Base-by-base conservation (phyloP, 345 rosid species). In the Gossypium australe region DNA sequence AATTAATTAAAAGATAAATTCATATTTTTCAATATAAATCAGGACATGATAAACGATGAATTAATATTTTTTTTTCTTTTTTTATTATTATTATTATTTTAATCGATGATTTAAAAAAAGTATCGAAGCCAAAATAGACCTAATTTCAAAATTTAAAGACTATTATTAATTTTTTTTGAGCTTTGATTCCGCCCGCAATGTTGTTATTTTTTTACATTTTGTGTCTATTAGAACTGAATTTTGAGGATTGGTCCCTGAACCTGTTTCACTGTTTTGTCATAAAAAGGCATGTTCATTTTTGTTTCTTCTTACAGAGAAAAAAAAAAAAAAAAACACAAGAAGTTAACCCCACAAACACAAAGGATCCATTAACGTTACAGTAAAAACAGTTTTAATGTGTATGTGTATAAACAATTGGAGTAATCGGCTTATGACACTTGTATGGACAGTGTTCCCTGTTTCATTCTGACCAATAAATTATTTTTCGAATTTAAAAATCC, bases 211-310 rank as follows among this genome's bases (percentile, higher is more conserved):
- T 56, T 34, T 4, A 34, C 41, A 34, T 34, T 34, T n/a, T n/a
- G 59, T 55, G 59, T 55, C 9, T 55, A 8, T 20, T 27, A 2
- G 34, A 48, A 52, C 52, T 58, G 53, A 17, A 14, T 52, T 52
- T 34, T 16, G 18, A 7, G 74, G 51, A 29, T 3, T 9, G 7
- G 59, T 24, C 41, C 78, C 74, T 57, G 27, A 34, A 57, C 16
- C 27, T 57, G 61, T 20, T 25, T 20, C 77, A n/a, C 62, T 20
- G 4, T 60, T 52, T 24, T 10, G 44, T 44, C 81, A 75, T 80
- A 67, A 67, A 81, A 77, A 79, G 86, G 60, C 69, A 75, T 78
- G 65, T 77, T 0, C 27, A 11, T 71, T 80, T 75, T 78, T 65
- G 60, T 62, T 43, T 4, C 38, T 76, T 24, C 11, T 60, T 57